phyloP scores from a whole-genome alignment of 805 yeast genomes.

The Cephaloascus albidus region DNA sequence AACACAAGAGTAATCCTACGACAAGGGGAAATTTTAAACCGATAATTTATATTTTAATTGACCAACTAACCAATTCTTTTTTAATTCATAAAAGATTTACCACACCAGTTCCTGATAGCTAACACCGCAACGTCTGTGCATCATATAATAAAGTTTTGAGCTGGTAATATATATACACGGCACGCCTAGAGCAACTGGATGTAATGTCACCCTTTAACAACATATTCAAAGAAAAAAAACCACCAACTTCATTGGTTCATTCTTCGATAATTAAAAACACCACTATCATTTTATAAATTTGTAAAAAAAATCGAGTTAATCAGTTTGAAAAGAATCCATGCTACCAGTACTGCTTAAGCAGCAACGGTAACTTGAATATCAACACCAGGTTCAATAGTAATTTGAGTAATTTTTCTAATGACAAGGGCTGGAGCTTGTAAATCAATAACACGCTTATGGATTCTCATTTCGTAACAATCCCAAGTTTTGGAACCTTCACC shows the following conservation, averaged over 20 bases:
- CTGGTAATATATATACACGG: slow-evolving; percentile 32
- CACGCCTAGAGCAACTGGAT: slow-evolving; percentile 52
- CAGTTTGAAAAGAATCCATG: too few relatives aligned
- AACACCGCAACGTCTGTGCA: slow-evolving; percentile 50
- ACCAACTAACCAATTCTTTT: not conserved
- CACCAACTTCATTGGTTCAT: too few relatives aligned
- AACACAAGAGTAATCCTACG: too few relatives aligned
- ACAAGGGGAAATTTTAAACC: slow-evolving; percentile 7
- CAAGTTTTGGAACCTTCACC: slow-evolving; percentile 99
- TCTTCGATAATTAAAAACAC: too few relatives aligned
- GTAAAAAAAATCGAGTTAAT: too few relatives aligned
- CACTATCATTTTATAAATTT: not conserved
- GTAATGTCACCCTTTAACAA: slow-evolving; percentile 9
- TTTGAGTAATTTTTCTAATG: slow-evolving; percentile 93
- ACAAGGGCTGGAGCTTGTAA: slow-evolving; percentile 91
- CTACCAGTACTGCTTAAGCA: slow-evolving; percentile 39
- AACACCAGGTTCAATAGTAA: slow-evolving; percentile 99
- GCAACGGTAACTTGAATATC: slow-evolving; percentile 93
- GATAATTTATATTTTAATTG: slow-evolving; percentile 5
- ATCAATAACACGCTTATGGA: slow-evolving; percentile 99
- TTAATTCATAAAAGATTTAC: slow-evolving; percentile 5
- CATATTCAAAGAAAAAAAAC: too few relatives aligned
- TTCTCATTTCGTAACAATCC: slow-evolving; percentile 99
- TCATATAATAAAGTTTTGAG: slow-evolving; percentile 6
- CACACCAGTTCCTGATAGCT: slow-evolving; percentile 46